Evolutionary conservation across 2,329 filamentous ascomycete species (phyloP).

Genomic region (Hypoxylon sp.): DNA sequence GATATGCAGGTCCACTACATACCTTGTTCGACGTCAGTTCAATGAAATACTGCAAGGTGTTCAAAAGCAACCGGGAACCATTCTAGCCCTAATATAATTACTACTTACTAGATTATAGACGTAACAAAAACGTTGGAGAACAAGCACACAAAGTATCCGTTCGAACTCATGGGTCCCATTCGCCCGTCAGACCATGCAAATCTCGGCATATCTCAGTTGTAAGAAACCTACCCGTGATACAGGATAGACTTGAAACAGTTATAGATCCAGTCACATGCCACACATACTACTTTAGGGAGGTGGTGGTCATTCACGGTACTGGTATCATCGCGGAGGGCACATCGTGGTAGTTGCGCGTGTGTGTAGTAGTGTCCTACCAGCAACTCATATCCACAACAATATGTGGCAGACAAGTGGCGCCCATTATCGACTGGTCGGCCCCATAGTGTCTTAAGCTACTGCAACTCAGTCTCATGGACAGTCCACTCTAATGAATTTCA

Average conservation of each 20-base stretch:
- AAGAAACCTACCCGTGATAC: conserved; percentile 22
- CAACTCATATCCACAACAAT: conserved; percentile 25
- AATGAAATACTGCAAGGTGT: background rate
- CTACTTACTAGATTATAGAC: background rate
- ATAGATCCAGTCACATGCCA: conserved; percentile 34
- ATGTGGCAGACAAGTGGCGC: conserved; percentile 14
- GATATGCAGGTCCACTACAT: conserved; percentile 25
- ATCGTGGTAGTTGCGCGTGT: background rate
- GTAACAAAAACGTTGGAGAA: conserved; percentile 21
- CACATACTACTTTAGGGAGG: conserved; percentile 36
- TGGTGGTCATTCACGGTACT: conserved; percentile 27
- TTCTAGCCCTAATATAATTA: conserved; percentile 6
- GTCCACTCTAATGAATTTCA: background rate
- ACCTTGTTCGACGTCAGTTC: conserved; percentile 4
- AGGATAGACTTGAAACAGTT: conserved; percentile 29
- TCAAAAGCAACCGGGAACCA: background rate
- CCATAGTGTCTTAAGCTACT: background rate
- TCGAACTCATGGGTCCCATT: conserved; percentile 1
- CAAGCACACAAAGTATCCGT: background rate
- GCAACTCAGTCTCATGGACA: background rate
- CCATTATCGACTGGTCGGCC: conserved; percentile 10
- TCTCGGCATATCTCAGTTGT: conserved; percentile 37
- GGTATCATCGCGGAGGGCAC: conserved; percentile 14
- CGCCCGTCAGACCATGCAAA: conserved; percentile 23
- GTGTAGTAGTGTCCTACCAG: conserved; percentile 3